Conservation (phyloP, 2,329 filamentous ascomycete genomes). For the Calonectria hawksworthii region DNA sequence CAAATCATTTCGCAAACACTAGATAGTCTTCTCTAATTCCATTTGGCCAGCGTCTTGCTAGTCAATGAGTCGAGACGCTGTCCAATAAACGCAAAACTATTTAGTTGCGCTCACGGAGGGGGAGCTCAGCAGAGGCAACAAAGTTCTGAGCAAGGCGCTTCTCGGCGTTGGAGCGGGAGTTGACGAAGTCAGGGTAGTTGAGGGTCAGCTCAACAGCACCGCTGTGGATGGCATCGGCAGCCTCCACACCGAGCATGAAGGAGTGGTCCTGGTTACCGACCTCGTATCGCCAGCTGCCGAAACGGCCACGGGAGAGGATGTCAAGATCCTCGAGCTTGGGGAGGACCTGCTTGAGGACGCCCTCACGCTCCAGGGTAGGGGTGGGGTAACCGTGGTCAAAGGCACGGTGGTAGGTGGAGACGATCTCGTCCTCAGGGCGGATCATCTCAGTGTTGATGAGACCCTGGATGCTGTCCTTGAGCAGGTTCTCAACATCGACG, state of each 20-base stretch:
- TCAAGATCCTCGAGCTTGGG: slow-evolving; percentile 92
- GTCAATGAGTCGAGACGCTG: slow-evolving; percentile 42
- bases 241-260: slow-evolving; percentile 97
- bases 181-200: slow-evolving; percentile 98
- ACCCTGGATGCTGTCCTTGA: slow-evolving; percentile 94
- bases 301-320: slow-evolving; percentile 96
- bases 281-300: slow-evolving; percentile 98
- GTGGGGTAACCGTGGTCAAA: slow-evolving; percentile 99
- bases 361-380: slow-evolving; percentile 93
- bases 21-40: slow-evolving; percentile 30
- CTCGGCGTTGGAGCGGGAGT: slow-evolving; percentile 75
- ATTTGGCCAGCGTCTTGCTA: not conserved
- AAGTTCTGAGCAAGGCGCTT: slow-evolving; percentile 61
- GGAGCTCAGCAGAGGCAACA: slow-evolving; percentile 55
- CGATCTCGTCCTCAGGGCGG: slow-evolving; percentile 90
- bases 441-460: slow-evolving; percentile 99
- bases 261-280: slow-evolving; percentile 97
- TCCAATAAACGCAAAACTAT: slow-evolving; percentile 49
- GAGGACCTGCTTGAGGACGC: slow-evolving; percentile 90
- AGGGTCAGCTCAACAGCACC: slow-evolving; percentile 92
- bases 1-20: slow-evolving; percentile 41
- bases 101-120: slow-evolving; percentile 50
- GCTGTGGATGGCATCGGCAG: slow-evolving; percentile 89
- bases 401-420: slow-evolving; percentile 97
- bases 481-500: slow-evolving; percentile 85